These are phyloP conservation scores for Mangifera indica DNA, from an alignment of 345 rosid species.

Conservation along the genomic window DNA sequence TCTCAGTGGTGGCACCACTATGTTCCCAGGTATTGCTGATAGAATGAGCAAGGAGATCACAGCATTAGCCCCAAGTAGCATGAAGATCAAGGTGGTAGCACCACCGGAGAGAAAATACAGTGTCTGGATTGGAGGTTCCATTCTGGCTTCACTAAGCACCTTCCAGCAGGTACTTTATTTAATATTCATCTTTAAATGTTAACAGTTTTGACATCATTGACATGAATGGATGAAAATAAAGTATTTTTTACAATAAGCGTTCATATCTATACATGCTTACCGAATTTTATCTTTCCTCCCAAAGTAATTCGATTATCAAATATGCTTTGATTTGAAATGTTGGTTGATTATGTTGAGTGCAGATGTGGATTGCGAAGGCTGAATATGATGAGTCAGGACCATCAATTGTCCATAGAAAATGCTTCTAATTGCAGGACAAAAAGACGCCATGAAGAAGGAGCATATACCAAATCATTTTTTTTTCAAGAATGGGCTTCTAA, in stretches of 20 bases:
- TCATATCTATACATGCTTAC: neutral
- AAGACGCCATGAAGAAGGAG: slow-evolving; percentile 18
- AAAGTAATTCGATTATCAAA: too few species aligned
- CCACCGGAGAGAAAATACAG: slow-evolving; percentile 64
- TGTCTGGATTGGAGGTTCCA: slow-evolving; percentile 64
- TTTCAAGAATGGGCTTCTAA: slow-evolving; percentile 23
- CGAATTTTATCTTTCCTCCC: neutral
- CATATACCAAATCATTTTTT: slow-evolving; percentile 24
- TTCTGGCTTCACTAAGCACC: slow-evolving; percentile 56
- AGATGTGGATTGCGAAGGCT: slow-evolving; percentile 77
- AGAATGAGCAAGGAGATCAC: slow-evolving; percentile 80
- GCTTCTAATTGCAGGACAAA: slow-evolving; percentile 40
- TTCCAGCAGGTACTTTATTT: slow-evolving; percentile 55
- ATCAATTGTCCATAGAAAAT: slow-evolving; percentile 69
- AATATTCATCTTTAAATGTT: too few species aligned
- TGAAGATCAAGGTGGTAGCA: slow-evolving; percentile 62
- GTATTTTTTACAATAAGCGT: too few species aligned
- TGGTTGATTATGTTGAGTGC: slow-evolving; percentile 31
- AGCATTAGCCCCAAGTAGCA: slow-evolving; percentile 64
- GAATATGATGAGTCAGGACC: slow-evolving; percentile 69
- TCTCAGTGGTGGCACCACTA: slow-evolving; percentile 65
- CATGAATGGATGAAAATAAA: too few species aligned
- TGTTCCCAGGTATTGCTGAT: slow-evolving; percentile 72
- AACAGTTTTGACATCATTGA: too few species aligned
- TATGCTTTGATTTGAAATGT: slow-evolving; percentile 7